phyloP scores from a whole-genome alignment of 164 flowering plant genomes.

The Amborella trichopoda region DNA sequence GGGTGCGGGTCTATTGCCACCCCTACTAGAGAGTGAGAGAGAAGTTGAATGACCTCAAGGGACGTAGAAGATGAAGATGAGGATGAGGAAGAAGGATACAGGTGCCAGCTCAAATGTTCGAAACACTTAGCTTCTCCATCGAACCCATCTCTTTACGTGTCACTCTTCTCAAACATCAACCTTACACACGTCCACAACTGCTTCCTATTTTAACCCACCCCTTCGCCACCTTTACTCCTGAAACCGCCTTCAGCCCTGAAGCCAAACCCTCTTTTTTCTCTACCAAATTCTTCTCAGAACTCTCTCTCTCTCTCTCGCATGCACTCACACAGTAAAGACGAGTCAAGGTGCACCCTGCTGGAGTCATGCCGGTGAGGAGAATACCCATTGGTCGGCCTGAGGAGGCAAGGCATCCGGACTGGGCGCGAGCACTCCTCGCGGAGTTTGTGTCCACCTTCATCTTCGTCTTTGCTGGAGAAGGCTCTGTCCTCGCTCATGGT shows the following conservation, averaged over 20 bases:
- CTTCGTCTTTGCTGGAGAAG: conserved; percentile 33
- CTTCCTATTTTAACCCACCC: neutral
- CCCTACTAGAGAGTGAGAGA: no score
- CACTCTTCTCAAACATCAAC: neutral
- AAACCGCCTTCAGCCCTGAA: neutral
- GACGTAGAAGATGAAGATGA: no score
- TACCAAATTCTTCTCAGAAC: no score
- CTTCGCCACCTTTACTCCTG: neutral
- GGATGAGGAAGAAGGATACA: no score
- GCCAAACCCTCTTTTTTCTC: no score
- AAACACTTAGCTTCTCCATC: no score
- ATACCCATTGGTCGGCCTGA: conserved; percentile 7
- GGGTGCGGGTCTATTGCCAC: no score
- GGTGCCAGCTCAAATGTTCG: no score
- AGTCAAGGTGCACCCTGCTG: neutral
- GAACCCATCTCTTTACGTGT: conserved; percentile 2
- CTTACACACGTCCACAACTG: conserved; percentile 2
- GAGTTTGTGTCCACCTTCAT: conserved; percentile 10
- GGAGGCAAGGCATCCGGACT: conserved; percentile 10
- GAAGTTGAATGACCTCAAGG: no score
- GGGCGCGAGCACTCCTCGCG: conserved; percentile 5
- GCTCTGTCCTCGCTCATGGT: conserved; percentile 12
- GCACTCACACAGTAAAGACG: neutral
- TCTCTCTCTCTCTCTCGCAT: neutral
- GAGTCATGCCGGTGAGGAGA: conserved; percentile 6